phyloP scores from a whole-genome alignment of 1,284 basidiomycete species.

The Pseudozyma thailandica region DNA sequence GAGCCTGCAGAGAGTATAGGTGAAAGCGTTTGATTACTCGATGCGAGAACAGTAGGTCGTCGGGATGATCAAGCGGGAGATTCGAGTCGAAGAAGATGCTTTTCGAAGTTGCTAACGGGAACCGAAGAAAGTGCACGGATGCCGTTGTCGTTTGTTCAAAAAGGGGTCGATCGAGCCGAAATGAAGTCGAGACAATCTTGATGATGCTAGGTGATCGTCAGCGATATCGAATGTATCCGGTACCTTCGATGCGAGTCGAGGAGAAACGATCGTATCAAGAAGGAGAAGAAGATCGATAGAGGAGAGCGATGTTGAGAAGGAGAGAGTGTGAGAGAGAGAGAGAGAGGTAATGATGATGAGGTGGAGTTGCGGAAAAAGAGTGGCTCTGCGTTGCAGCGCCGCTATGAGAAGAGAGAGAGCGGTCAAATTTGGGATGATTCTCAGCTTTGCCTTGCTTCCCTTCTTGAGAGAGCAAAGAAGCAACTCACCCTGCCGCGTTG shows the following conservation, averaged over 20 bases:
- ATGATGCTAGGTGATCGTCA: background rate
- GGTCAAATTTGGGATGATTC: too few species aligned
- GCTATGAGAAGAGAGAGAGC: too few species aligned
- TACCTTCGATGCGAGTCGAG: background rate
- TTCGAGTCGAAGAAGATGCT: background rate
- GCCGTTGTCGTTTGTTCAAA: background rate
- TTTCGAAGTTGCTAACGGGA: background rate
- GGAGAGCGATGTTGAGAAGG: background rate
- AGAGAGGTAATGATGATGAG: constrained; percentile 6
- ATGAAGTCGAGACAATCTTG: background rate
- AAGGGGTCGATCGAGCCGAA: background rate
- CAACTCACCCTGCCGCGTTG: too few species aligned
- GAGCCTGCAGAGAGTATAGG: background rate
- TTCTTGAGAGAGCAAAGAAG: background rate
- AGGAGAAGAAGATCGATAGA: background rate
- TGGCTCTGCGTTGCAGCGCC: too few species aligned
- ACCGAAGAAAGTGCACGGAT: background rate
- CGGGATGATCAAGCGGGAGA: background rate
- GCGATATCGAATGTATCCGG: background rate
- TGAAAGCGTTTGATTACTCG: background rate
- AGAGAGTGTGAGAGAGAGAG: constrained; percentile 5
- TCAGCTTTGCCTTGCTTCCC: background rate
- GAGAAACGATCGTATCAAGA: background rate
- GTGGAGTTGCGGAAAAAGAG: constrained; percentile 9
- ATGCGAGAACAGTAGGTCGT: background rate